phyloP scores from a whole-genome alignment of 768 basidiomycete genomes.

The Russula ochroleuca region DNA sequence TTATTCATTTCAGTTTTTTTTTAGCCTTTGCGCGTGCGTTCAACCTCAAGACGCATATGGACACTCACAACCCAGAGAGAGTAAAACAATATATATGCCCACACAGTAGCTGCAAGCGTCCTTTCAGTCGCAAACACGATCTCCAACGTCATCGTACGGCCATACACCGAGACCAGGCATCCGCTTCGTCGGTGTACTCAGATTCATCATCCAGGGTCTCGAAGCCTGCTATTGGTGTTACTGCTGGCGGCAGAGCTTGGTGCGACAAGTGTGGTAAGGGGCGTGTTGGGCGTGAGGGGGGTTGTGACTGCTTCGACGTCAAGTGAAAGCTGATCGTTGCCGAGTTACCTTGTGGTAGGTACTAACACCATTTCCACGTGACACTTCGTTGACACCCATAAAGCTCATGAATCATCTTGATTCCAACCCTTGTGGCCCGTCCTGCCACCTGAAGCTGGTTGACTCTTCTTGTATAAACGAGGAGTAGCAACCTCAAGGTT shows the following conservation, averaged over 20 bases:
- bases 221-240: constrained; percentile 22
- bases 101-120: constrained; percentile 79
- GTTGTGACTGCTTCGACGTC: constrained; percentile 51
- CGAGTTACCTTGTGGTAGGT: constrained; percentile 4
- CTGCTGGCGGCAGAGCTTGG: constrained; percentile 21
- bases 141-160: constrained; percentile 84
- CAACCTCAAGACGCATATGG: constrained; percentile 93
- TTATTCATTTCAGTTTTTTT: constrained; percentile 20
- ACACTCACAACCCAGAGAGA: constrained; percentile 90
- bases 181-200: constrained; percentile 29
- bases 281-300: constrained; percentile 26
- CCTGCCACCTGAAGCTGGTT: constrained; percentile 29
- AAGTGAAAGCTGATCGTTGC: constrained; percentile 42
- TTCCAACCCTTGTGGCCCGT: constrained; percentile 20
- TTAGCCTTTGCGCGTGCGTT: constrained; percentile 88
- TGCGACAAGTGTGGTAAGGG: constrained; percentile 33
- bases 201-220: constrained; percentile 24
- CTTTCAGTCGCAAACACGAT: constrained; percentile 93
- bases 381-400: neutral
- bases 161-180: constrained; percentile 50
- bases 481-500: constrained; percentile 28
- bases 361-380: neutral
- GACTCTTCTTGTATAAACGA: constrained; percentile 29
- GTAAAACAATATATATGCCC: constrained; percentile 87
- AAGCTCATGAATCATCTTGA: constrained; percentile 6